A percentile compares a stretch with the other conserved stretches of the same genome.
Conservation (phyloP, 176 grass and related monocot genomes). For the Rhynchospora pubera region DNA sequence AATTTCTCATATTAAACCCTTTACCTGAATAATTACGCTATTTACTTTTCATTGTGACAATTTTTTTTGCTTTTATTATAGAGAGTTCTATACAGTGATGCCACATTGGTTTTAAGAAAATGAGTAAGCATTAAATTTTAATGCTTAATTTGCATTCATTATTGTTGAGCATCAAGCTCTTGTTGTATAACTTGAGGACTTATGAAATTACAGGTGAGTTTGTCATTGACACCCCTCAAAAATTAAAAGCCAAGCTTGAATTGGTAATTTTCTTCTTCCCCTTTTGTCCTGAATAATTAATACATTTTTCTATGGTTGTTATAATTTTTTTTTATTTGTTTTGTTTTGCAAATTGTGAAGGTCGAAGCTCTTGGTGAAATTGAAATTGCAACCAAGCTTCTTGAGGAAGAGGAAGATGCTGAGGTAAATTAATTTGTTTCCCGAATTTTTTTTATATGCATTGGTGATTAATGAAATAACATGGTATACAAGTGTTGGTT, state of each 20-base stretch:
- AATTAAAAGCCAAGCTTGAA: constrained; percentile 86
- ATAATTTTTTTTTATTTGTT: neutral
- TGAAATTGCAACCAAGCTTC: constrained; percentile 92
- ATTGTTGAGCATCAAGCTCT: constrained; percentile 15
- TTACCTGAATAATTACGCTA: neutral
- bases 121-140: constrained; percentile 56
- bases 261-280: constrained; percentile 49
- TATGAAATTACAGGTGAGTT: constrained; percentile 59
- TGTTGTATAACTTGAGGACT: constrained; percentile 21
- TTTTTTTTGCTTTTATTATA: constrained; percentile 19
- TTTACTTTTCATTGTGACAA: neutral
- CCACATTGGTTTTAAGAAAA: constrained; percentile 95
- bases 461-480: neutral
- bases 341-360: constrained; percentile 27
- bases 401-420: constrained; percentile 53
- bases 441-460: neutral
- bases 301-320: neutral
- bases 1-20: neutral
- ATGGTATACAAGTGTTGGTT: neutral
- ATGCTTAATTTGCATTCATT: constrained; percentile 8
- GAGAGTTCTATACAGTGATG: constrained; percentile 70
- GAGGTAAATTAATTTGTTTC: constrained; percentile 26
- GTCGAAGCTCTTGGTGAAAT: constrained; percentile 89
- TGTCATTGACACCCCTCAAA: constrained; percentile 75
- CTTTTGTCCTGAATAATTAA: neutral